phyloP scores from a whole-genome alignment of 495 filamentous ascomycete species.

The Daldinia loculata region DNA sequence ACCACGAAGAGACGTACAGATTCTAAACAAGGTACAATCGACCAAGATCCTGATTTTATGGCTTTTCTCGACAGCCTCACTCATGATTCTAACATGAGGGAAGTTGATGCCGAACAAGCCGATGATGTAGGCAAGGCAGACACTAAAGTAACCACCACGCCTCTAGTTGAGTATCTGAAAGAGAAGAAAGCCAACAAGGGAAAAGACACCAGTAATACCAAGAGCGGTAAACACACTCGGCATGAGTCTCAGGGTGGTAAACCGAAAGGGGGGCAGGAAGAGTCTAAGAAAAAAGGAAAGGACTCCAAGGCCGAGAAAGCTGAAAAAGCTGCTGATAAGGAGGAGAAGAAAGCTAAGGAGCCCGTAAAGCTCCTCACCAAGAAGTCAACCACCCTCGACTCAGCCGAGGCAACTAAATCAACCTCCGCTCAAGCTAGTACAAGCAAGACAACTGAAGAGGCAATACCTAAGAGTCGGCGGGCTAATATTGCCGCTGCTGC shows the following conservation, averaged over 20 bases:
- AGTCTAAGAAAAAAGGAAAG: constrained; percentile 65
- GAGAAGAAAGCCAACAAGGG: constrained; percentile 90
- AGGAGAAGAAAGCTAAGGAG: constrained; percentile 69
- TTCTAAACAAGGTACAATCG: constrained; percentile 90
- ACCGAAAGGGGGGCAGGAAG: constrained; percentile 64
- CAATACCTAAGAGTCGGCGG: constrained; percentile 59
- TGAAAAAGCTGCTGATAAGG: constrained; percentile 56
- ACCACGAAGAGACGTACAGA: constrained; percentile 74
- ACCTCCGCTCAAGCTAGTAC: constrained; percentile 49
- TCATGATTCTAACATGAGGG: constrained; percentile 67
- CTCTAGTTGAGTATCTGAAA: constrained; percentile 86
- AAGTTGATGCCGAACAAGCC: constrained; percentile 59
- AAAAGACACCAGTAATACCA: constrained; percentile 67
- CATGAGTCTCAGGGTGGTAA: constrained; percentile 55
- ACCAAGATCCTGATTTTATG: constrained; percentile 95
- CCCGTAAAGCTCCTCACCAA: constrained; percentile 82
- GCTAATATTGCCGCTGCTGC: constrained; percentile 79
- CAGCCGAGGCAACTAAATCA: constrained; percentile 56
- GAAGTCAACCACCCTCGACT: constrained; percentile 63
- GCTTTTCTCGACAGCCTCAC: constrained; percentile 88
- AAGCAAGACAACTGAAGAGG: constrained; percentile 44
- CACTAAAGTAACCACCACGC: constrained; percentile 79
- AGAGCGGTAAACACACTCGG: constrained; percentile 58
- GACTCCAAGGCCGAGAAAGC: constrained; percentile 66
- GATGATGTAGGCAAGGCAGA: constrained; percentile 64